Conservation (phyloP, 2,329 filamentous ascomycete species). For the Phyllosticta paracitricarpa region DNA sequence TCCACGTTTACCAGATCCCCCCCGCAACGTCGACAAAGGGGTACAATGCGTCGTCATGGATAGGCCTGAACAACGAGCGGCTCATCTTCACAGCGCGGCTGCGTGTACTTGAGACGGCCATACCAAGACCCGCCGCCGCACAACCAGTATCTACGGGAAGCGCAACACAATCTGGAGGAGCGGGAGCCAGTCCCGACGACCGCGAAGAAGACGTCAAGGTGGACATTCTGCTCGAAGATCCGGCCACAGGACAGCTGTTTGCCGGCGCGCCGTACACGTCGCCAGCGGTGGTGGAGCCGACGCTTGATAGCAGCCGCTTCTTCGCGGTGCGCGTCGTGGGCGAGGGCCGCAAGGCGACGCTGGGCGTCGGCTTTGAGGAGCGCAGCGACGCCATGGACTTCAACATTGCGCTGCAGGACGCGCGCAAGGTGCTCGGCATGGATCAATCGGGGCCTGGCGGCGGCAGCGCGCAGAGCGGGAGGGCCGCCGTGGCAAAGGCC, state of each 20-base stretch:
- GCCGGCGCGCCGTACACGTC: conserved; percentile 71
- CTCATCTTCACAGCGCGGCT: conserved; percentile 81
- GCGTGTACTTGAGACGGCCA: conserved; percentile 66
- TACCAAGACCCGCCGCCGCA: conserved; percentile 23
- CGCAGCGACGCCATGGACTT: conserved; percentile 80
- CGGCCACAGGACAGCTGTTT: conserved; percentile 63
- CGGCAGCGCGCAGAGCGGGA: conserved; percentile 7
- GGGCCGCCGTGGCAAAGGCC: conserved; percentile 15
- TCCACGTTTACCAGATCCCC: conserved; percentile 83
- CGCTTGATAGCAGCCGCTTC: conserved; percentile 70
- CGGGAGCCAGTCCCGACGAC: conserved; percentile 4
- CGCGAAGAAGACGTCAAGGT: conserved; percentile 52
- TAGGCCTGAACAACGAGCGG: conserved; percentile 50
- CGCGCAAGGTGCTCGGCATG: conserved; percentile 57
- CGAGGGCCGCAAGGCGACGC: conserved; percentile 61
- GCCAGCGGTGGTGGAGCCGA: conserved; percentile 59
- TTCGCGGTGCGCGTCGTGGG: conserved; percentile 76
- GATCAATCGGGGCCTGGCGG: conserved; percentile 22
- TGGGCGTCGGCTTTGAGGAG: conserved; percentile 84
- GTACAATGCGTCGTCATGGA: conserved; percentile 71
- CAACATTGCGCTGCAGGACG: conserved; percentile 68
- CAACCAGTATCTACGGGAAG: conserved; percentile 17
- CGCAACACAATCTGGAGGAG: not conserved
- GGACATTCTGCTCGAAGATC: conserved; percentile 72
- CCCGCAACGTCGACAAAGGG: conserved; percentile 69